Percentiles rank a stretch among this genome's conserved stretches.
These are phyloP conservation scores for Naganishia albida DNA, from an alignment of 1,284 basidiomycete species.

Conservation along the genomic window DNA sequence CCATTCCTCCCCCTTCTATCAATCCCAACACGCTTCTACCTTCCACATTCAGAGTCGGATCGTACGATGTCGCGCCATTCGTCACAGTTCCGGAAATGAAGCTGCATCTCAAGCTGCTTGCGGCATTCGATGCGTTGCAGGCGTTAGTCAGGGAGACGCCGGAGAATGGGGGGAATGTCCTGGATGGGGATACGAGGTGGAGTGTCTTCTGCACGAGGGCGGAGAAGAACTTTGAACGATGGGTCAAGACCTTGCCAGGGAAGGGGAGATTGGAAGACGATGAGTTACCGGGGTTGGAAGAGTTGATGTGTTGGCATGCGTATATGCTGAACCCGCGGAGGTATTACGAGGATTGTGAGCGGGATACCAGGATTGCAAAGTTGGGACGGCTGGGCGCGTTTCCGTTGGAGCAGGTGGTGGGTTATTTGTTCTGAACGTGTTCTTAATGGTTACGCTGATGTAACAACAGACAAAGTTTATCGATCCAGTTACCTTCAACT, in stretches of 20 bases:
- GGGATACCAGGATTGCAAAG: constrained; percentile 22
- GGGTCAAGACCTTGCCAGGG: background rate
- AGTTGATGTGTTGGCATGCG: constrained; percentile 47
- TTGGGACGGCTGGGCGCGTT: constrained; percentile 34
- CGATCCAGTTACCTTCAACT: constrained; percentile 29
- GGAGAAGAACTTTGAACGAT: constrained; percentile 20
- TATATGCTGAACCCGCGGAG: constrained; percentile 44
- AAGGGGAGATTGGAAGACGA: background rate
- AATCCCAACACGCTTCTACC: constrained; percentile 24
- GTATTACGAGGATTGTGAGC: constrained; percentile 32
- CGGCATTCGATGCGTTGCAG: constrained; percentile 14
- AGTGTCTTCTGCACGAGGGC: constrained; percentile 33
- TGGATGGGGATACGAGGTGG: constrained; percentile 30
- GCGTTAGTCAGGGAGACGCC: background rate
- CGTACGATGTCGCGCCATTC: constrained; percentile 17
- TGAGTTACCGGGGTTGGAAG: constrained; percentile 36
- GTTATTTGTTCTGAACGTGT: background rate
- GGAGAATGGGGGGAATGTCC: background rate
- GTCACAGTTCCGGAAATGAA: constrained; percentile 26
- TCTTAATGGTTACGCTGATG: background rate
- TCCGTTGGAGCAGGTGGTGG: constrained; percentile 34
- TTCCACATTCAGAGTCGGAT: constrained; percentile 21
- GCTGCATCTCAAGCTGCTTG: constrained; percentile 14
- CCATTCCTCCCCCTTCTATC: constrained; percentile 14
- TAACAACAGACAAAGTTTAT: constrained; percentile 20